Conservation (phyloP, 306 rosid genomes). For the Lathyrus aphaca region DNA sequence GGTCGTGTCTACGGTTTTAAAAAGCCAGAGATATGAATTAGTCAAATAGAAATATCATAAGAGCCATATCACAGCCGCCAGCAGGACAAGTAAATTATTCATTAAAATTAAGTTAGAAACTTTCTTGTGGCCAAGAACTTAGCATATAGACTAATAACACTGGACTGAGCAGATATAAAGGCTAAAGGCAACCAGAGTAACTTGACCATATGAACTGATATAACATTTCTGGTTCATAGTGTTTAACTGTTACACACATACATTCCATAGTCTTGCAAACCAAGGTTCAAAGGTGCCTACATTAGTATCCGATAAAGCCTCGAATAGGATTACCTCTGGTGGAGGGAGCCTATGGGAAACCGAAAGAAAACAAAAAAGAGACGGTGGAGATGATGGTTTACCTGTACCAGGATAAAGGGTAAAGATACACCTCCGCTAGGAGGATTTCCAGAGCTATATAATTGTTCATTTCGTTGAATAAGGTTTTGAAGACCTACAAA, state of each 20-base stretch:
- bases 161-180: constrained; percentile 13
- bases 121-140: background rate
- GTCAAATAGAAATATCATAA: constrained; percentile 13
- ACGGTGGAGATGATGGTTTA: constrained; percentile 44
- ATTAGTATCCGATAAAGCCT: background rate
- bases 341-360: background rate
- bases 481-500: constrained; percentile 88
- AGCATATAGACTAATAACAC: constrained; percentile 15
- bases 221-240: constrained; percentile 13
- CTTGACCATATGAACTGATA: constrained; percentile 10
- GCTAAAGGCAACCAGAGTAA: constrained; percentile 19
- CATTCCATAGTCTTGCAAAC: background rate
- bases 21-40: constrained; percentile 33
- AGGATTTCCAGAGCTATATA: constrained; percentile 80
- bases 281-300: background rate
- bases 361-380: background rate
- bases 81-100: constrained; percentile 16
- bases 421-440: constrained; percentile 96
- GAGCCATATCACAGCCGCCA: constrained; percentile 9
- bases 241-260: background rate
- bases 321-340: background rate
- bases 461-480: constrained; percentile 85
- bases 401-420: constrained; percentile 98
- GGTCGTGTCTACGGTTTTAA: constrained; percentile 79
- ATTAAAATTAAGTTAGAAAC: constrained; percentile 17